These are phyloP conservation scores for Porogramme epimiltina DNA, from an alignment of 1,284 basidiomycete species.

Conservation along the genomic window DNA sequence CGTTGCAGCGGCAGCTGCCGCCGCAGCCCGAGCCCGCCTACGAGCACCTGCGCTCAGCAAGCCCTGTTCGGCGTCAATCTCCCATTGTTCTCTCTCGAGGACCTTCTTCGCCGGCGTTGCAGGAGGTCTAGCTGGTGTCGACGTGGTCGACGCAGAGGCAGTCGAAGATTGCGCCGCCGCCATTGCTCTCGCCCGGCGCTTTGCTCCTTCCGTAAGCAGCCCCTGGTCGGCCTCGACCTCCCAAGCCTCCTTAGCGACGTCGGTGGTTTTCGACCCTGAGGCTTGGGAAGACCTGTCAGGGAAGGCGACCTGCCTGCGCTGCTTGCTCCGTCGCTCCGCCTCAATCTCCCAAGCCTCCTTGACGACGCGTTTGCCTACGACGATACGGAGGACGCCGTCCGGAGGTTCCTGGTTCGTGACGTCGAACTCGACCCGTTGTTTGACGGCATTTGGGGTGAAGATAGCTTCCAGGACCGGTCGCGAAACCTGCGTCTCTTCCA, in stretches of 20 bases:
- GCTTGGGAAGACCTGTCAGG: not conserved
- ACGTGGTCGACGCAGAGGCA: constrained; percentile 8
- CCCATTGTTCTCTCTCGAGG: constrained; percentile 69
- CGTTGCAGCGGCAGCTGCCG: constrained; percentile 36
- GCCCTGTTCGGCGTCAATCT: constrained; percentile 75
- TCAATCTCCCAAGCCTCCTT: constrained; percentile 80
- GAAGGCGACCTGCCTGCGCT: constrained; percentile 17
- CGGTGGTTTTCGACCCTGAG: constrained; percentile 1
- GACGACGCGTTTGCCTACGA: constrained; percentile 68
- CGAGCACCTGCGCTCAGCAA: constrained; percentile 70
- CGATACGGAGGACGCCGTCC: constrained; percentile 51
- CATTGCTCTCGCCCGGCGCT: constrained; percentile 31
- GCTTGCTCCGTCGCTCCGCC: constrained; percentile 54
- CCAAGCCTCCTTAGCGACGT: constrained; percentile 34
- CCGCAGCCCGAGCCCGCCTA: constrained; percentile 59
- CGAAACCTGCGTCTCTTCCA: constrained; percentile 63
- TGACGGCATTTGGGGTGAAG: constrained; percentile 35
- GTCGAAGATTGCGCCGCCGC: constrained; percentile 21
- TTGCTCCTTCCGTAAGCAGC: constrained; percentile 35
- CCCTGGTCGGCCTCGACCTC: constrained; percentile 40
- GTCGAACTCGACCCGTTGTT: constrained; percentile 56
- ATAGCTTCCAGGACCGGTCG: constrained; percentile 45
- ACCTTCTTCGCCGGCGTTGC: constrained; percentile 30
- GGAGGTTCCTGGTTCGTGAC: constrained; percentile 52
- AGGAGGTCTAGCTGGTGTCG: constrained; percentile 16